Evolutionary conservation across 2,329 filamentous ascomycete genomes (phyloP).

Genomic region (Aureobasidium uvarum): DNA sequence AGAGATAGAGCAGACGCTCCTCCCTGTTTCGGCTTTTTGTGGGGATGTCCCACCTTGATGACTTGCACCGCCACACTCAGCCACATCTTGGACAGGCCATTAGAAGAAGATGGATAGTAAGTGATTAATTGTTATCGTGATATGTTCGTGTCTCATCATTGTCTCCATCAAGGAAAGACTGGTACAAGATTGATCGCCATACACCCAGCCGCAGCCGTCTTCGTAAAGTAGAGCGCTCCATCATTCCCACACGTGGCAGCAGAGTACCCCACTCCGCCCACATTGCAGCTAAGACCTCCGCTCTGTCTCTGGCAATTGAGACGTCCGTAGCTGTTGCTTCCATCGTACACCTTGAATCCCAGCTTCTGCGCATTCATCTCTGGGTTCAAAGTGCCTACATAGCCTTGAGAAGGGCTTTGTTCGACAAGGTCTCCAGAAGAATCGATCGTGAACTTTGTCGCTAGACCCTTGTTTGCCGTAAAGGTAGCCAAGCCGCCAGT

Average conservation of each 20-base stretch:
- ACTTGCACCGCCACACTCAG: constrained; percentile 12
- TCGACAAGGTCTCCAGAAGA: constrained; percentile 19
- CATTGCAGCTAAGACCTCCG: neutral
- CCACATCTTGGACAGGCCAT: neutral
- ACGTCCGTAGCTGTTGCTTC: neutral
- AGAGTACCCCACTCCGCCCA: neutral
- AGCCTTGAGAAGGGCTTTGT: constrained; percentile 19
- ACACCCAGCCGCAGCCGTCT: neutral
- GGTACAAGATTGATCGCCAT: neutral
- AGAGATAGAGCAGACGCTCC: too few relatives aligned
- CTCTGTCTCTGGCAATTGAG: constrained; percentile 2
- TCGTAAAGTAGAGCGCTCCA: constrained; percentile 4
- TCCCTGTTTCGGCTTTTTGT: constrained; percentile 3
- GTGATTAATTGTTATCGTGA: neutral
- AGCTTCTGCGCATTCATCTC: neutral
- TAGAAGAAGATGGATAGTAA: neutral
- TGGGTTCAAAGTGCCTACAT: neutral
- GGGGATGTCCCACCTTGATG: constrained; percentile 14
- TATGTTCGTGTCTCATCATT: neutral
- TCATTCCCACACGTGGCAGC: constrained; percentile 9
- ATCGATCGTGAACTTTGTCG: constrained; percentile 16
- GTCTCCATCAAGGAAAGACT: neutral
- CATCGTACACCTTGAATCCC: neutral
- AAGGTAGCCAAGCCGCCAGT: neutral
- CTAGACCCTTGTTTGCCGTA: neutral